A percentile compares a stretch with the other conserved stretches of the same genome.
phyloP scores from a whole-genome alignment of 2,329 filamentous ascomycete genomes.

The Aspergillus fischeri region DNA sequence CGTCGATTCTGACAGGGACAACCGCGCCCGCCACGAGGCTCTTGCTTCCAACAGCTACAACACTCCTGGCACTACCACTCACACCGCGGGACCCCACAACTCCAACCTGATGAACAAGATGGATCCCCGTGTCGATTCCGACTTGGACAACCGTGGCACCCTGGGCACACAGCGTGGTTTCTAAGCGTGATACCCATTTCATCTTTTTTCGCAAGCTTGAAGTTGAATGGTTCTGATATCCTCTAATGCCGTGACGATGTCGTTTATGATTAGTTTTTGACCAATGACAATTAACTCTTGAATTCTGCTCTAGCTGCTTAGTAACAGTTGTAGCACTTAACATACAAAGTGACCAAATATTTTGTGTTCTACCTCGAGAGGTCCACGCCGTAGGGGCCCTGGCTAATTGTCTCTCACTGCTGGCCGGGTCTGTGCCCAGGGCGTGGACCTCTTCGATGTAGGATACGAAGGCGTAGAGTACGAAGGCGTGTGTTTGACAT shows the following conservation, averaged over 20 bases:
- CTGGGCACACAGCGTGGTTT: background rate
- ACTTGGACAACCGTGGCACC: background rate
- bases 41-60: background rate
- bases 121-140: slow-evolving; percentile 25
- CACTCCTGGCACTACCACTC: background rate
- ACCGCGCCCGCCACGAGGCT: slow-evolving; percentile 1
- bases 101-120: slow-evolving; percentile 31
- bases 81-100: slow-evolving; percentile 13
- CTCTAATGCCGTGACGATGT: background rate
- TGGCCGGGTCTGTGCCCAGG: background rate
- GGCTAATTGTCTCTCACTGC: too few relatives aligned
- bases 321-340: background rate
- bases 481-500: background rate
- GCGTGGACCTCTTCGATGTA: background rate
- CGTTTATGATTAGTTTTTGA: background rate
- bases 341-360: background rate
- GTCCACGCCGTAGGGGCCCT: too few relatives aligned
- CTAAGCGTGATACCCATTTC: background rate
- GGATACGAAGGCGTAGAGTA: background rate
- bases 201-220: background rate
- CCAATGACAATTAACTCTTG: background rate
- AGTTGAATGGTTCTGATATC: background rate
- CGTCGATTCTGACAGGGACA: slow-evolving; percentile 16
- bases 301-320: background rate
- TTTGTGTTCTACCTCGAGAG: background rate